Evolutionary conservation across 139 green algal genomes (phyloP).

Genomic region (Pseudopediastrum boryanum): DNA sequence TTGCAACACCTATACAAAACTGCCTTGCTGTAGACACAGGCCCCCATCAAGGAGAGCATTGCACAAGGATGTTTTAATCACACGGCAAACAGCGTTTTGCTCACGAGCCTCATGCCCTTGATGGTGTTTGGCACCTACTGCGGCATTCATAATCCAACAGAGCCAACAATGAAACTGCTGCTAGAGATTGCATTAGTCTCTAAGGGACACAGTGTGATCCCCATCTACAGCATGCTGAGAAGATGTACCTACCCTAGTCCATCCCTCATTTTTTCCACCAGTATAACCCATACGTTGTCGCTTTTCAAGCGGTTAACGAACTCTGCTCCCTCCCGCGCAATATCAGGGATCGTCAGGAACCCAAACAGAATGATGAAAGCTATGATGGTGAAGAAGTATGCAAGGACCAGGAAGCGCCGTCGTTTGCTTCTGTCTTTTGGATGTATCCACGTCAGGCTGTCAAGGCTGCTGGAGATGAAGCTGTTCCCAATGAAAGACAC

Average conservation of each 20-base stretch:
- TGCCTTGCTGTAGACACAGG: no score
- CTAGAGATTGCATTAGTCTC: no score
- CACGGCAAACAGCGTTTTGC: no score
- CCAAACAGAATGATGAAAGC: constrained; percentile 78
- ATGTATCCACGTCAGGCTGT: constrained; percentile 15
- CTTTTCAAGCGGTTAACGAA: constrained; percentile 86
- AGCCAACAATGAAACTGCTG: no score
- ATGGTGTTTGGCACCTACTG: no score
- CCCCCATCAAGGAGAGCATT: no score
- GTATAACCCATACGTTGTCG: constrained; percentile 90
- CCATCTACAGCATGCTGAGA: no score
- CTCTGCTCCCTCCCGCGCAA: constrained; percentile 84
- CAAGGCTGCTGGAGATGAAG: constrained; percentile 63
- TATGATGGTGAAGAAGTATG: constrained; percentile 85
- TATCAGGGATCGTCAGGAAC: constrained; percentile 87
- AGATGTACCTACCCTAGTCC: constrained; percentile 82
- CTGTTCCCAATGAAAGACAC: constrained; percentile 88
- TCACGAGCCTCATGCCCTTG: no score
- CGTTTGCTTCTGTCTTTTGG: constrained; percentile 16
- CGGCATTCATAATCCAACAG: no score
- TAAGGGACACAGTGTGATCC: no score
- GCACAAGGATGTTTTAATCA: no score
- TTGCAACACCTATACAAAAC: no score
- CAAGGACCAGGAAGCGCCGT: constrained; percentile 70
- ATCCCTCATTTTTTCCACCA: constrained; percentile 85